Conservation (phyloP, 75 land plant genomes). For the Chamaecyparis obtusa region DNA sequence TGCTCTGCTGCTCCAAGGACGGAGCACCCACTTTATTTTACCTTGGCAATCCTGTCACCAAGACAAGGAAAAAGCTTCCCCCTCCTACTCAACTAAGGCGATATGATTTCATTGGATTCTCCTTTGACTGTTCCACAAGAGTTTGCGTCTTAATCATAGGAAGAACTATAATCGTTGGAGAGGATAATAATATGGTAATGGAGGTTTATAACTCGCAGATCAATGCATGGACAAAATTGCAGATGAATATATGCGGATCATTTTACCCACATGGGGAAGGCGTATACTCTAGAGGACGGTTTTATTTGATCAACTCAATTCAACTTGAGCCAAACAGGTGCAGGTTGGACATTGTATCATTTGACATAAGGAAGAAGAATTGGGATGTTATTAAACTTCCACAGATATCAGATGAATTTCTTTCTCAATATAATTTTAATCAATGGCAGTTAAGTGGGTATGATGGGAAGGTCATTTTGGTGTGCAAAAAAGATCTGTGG, state of each 20-base stretch:
- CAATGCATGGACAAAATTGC: background rate
- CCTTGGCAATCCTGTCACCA: constrained; percentile 24
- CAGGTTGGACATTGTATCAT: background rate
- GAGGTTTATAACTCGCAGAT: background rate
- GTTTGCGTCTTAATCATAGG: background rate
- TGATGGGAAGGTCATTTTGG: background rate
- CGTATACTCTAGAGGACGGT: background rate
- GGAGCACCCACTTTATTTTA: constrained; percentile 16
- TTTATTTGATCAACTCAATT: background rate
- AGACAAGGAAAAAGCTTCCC: constrained; percentile 23
- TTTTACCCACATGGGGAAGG: background rate
- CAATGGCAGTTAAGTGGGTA: background rate
- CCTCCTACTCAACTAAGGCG: background rate
- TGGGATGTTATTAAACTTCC: background rate
- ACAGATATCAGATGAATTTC: background rate
- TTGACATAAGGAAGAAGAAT: background rate
- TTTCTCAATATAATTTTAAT: background rate
- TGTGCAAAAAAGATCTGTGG: background rate
- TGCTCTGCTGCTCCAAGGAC: background rate
- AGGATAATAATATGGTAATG: background rate
- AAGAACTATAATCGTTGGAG: background rate
- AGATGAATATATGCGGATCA: background rate
- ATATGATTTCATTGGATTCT: background rate
- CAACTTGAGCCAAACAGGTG: background rate
- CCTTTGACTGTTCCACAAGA: background rate